phyloP scores from a whole-genome alignment of 176 grass and related monocot species.

The Hordeum marinum region DNA sequence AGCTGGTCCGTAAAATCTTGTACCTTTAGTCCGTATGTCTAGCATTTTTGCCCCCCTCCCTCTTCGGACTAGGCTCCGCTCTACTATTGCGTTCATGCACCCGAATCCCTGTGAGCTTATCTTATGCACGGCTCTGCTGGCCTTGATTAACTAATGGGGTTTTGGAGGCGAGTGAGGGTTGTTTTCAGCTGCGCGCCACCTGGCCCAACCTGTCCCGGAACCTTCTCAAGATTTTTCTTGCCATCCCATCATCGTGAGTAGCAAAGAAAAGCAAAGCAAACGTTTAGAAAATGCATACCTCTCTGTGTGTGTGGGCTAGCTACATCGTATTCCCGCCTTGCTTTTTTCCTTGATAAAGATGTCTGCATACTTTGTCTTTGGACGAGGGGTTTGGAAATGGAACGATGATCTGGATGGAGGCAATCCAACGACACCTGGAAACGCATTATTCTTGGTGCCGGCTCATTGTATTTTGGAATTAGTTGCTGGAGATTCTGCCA shows the following conservation, averaged over 20 bases:
- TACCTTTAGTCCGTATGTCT: too few species aligned
- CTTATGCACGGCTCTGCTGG: slow-evolving; percentile 4
- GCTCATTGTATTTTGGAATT: not conserved
- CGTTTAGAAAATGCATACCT: not conserved
- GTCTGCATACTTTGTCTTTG: not conserved
- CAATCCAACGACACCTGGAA: not conserved
- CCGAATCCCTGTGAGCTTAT: slow-evolving; percentile 5
- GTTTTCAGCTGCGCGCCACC: slow-evolving; percentile 24
- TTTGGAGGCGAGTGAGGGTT: slow-evolving; percentile 13
- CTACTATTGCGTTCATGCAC: not conserved
- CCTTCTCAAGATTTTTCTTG: slow-evolving; percentile 23
- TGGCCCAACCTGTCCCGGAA: slow-evolving; percentile 29
- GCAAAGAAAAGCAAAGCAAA: not conserved
- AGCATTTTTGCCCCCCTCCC: too few species aligned
- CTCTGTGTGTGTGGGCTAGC: not conserved
- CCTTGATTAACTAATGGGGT: not conserved
- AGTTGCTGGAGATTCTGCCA: slow-evolving; percentile 33
- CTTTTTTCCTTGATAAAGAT: slow-evolving; percentile 22
- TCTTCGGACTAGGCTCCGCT: not conserved
- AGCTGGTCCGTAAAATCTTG: too few species aligned
- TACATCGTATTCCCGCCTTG: not conserved
- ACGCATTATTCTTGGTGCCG: not conserved
- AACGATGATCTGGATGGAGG: slow-evolving; percentile 1
- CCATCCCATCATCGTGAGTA: not conserved
- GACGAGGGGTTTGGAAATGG: slow-evolving; percentile 4